A percentile compares a stretch with the other conserved stretches of the same genome.
Evolutionary conservation across 1,284 basidiomycete species (phyloP).

Genomic region (Ceratobasidium papillatum): DNA sequence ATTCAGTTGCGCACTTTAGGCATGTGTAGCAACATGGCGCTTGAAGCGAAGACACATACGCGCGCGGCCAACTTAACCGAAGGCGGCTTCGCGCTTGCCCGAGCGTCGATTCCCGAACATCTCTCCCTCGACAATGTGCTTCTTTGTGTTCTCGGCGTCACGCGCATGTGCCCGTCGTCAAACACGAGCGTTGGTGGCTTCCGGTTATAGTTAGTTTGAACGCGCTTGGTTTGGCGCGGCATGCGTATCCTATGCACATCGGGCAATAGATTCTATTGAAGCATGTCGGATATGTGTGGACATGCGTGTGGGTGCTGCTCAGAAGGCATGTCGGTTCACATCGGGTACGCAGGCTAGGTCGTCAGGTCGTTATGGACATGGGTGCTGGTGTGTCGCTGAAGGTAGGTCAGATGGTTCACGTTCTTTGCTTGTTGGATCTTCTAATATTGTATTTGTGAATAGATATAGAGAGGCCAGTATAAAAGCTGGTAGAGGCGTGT

Average conservation of each 20-base stretch:
- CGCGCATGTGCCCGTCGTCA: background rate
- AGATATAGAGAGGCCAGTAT: background rate
- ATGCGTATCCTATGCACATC: background rate
- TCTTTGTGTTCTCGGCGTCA: background rate
- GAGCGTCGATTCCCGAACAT: constrained; percentile 7
- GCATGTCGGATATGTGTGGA: background rate
- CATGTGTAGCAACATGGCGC: constrained; percentile 2
- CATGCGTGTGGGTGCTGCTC: background rate
- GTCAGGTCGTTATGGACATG: background rate
- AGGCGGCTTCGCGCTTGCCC: constrained; percentile 22
- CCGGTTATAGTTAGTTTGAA: background rate
- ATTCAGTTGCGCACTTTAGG: background rate
- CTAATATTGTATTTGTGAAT: background rate
- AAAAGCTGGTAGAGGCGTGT: background rate
- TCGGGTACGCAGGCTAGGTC: constrained; percentile 31
- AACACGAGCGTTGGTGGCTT: no score
- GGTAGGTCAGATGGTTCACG: background rate
- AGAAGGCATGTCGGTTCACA: constrained; percentile 7
- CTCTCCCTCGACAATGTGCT: background rate
- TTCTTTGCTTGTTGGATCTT: background rate
- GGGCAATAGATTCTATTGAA: background rate
- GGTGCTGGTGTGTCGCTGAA: background rate
- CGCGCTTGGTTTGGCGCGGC: background rate
- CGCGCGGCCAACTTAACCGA: constrained; percentile 20
- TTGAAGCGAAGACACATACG: background rate